Conservation (phyloP, 495 filamentous ascomycete species). For the Acidiella bohemica region DNA sequence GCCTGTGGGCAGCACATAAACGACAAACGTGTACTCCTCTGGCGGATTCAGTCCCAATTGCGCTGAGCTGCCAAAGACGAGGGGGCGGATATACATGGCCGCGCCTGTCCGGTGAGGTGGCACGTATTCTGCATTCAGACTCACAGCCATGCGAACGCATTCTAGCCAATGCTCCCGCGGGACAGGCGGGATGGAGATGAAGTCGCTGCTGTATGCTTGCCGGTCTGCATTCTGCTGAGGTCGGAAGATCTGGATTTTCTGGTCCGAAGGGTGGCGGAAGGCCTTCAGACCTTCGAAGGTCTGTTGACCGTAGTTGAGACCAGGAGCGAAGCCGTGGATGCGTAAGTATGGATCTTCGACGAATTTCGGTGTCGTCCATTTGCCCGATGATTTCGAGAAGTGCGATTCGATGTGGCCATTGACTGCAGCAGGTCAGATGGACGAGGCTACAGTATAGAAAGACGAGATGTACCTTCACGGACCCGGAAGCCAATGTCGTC, state of each 20-base stretch:
- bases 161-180: conserved; percentile 29
- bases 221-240: conserved; percentile 29
- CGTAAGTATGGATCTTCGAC: conserved; percentile 32
- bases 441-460: not conserved
- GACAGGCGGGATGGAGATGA: conserved; percentile 32
- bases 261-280: conserved; percentile 25
- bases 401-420: conserved; percentile 37
- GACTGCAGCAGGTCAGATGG: conserved; percentile 20
- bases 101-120: conserved; percentile 31
- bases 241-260: conserved; percentile 32
- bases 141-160: conserved; percentile 30
- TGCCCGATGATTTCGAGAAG: conserved; percentile 25
- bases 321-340: conserved; percentile 34
- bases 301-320: conserved; percentile 35
- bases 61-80: conserved; percentile 31
- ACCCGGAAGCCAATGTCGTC: conserved; percentile 78
- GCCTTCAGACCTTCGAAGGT: conserved; percentile 31
- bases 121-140: conserved; percentile 33
- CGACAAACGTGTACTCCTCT: conserved; percentile 30
- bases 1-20: conserved; percentile 31
- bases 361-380: conserved; percentile 32
- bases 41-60: conserved; percentile 26
- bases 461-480: conserved; percentile 53
- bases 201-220: conserved; percentile 23
- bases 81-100: conserved; percentile 34